Percentiles rank a stretch among this genome's conserved stretches.
Evolutionary conservation across 2,329 filamentous ascomycete genomes (phyloP).

Genomic region (Colletotrichum sp.): DNA sequence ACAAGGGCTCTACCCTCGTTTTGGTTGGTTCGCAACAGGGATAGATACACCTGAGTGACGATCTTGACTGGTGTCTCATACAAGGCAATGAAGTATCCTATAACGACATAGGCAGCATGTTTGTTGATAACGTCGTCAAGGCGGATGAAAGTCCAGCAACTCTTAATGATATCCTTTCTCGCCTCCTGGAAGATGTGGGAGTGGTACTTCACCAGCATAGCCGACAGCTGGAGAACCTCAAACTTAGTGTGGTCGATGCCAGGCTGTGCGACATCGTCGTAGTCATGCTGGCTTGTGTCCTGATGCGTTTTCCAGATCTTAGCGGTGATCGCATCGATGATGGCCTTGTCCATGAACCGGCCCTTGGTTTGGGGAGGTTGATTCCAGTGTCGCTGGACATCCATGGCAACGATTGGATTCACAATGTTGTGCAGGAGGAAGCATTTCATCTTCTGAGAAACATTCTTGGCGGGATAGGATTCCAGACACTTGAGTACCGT

Average conservation of each 20-base stretch:
- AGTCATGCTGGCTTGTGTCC: slow-evolving; percentile 82
- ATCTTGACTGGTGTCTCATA: slow-evolving; percentile 98
- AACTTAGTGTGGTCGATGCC: slow-evolving; percentile 96
- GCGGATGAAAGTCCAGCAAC: slow-evolving; percentile 97
- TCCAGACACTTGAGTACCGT: slow-evolving; percentile 87
- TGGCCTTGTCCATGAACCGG: slow-evolving; percentile 80
- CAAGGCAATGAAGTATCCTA: slow-evolving; percentile 96
- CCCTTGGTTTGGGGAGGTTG: slow-evolving; percentile 58
- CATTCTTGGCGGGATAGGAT: slow-evolving; percentile 78
- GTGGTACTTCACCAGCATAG: slow-evolving; percentile 95
- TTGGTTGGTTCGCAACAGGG: slow-evolving; percentile 88
- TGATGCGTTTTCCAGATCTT: slow-evolving; percentile 94
- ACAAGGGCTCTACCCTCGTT: slow-evolving; percentile 92
- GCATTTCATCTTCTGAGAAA: slow-evolving; percentile 88
- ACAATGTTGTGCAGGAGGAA: slow-evolving; percentile 92
- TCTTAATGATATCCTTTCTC: slow-evolving; percentile 98
- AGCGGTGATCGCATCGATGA: slow-evolving; percentile 89
- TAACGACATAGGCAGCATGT: slow-evolving; percentile 95
- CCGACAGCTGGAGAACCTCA: slow-evolving; percentile 93
- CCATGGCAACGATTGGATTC: slow-evolving; percentile 96
- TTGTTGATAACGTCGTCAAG: slow-evolving; percentile 99
- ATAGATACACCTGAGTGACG: slow-evolving; percentile 92
- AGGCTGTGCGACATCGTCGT: slow-evolving; percentile 82
- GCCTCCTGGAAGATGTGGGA: slow-evolving; percentile 86
- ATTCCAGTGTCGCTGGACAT: slow-evolving; percentile 85